Evolutionary conservation across 176 grass and related monocot genomes (phyloP).

Genomic region (sorghum (Sorghum bicolor)): Sorghum_bicolor_NCBIv3 NC_012873.2:63213501-63214000

Average conservation of each 20-base stretch:
- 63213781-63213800: constrained; percentile 49
- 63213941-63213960: constrained; percentile 44
- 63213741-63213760: constrained; percentile 83
- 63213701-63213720: constrained; percentile 66
- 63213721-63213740: constrained; percentile 59
- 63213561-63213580: constrained; percentile 88
- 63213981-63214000: constrained; percentile 80
- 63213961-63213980: constrained; percentile 71
- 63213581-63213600: constrained; percentile 86
- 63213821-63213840: constrained; percentile 69
- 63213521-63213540: constrained; percentile 67
- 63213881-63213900: constrained; percentile 68
- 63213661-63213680: constrained; percentile 77
- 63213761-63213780: constrained; percentile 84
- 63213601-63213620: constrained; percentile 64
- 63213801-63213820: constrained; percentile 67
- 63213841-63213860: constrained; percentile 55
- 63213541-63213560: constrained; percentile 67
- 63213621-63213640: constrained; percentile 63
- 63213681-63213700: constrained; percentile 82
- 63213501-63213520: constrained; percentile 80
- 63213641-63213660: constrained; percentile 58
- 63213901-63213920: constrained; percentile 47
- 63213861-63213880: constrained; percentile 69
- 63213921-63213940: constrained; percentile 68